Evolutionary conservation across 2,329 filamentous ascomycete species (phyloP), one percentile per base, ranked within the genome.

Genomic region (Pseudogymnoascus sp.): DNA sequence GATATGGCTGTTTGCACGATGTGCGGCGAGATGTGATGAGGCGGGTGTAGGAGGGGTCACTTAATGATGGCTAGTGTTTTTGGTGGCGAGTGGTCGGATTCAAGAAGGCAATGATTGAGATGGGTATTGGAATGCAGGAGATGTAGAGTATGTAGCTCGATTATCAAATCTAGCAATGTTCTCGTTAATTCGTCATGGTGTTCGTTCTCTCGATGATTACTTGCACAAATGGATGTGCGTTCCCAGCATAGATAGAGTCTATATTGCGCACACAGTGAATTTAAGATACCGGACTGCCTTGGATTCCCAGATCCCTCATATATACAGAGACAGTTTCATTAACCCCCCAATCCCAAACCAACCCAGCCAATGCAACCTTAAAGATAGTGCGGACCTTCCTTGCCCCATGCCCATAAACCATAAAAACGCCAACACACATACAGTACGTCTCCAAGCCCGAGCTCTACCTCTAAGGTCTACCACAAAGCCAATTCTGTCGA

Each of bases 401-500:
- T 56, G 4, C 26, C 26, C 46, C 9, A 56, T 33, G 46, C 46
- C 26, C 26, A 33, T 56, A 56, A 56, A 33, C 50, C 50, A 33
- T n/a, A 33, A 56, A 33, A 56, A 56, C 50, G 50, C 50, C 50
- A 56, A 56, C 50, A 56, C n/a, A 56, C 50, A 56, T 56, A 56
- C 29, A 56, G 5, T 15, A 56, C 10, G 50, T 56, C 29, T 11
- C 26, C 26, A 19, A 56, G 50, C 50, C 67, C 11, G 67, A 68
- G 35, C 67, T 68, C 64, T 65, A 64, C n/a, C 63, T 65, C 44
- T 62, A 62, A 31, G 56, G 35, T 21, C 62, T 62, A 15, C 46
- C 46, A 33, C 19, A 40, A 40, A 50, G 26, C 59, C 69, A 38
- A 60, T 9, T 40, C 38, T 40, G 29, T 56, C 17, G 10, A 21